Percentiles rank a stretch among this genome's conserved stretches.
Conservation (phyloP, 257 asterid species). For the Forsythia suspensa region DNA sequence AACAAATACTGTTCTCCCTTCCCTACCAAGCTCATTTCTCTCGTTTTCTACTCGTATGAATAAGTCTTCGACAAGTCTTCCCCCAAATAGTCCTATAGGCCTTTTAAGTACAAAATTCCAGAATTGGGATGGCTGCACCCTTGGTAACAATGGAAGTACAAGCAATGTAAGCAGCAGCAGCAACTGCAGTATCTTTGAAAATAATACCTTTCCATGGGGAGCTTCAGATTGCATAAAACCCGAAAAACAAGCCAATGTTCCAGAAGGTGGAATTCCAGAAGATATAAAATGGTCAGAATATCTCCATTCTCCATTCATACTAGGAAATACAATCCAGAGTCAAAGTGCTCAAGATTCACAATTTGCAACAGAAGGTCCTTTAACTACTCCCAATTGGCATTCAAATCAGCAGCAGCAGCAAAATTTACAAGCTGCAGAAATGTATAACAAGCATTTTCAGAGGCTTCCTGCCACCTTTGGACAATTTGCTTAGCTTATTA, state of each 20-base stretch:
- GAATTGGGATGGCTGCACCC: slow-evolving; percentile 29
- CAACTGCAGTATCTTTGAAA: slow-evolving; percentile 36
- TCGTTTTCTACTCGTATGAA: neutral
- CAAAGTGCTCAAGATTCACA: slow-evolving; percentile 35
- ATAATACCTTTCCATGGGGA: slow-evolving; percentile 31
- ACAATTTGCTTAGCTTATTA: slow-evolving; percentile 54
- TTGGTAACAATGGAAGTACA: slow-evolving; percentile 4
- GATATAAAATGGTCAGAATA: slow-evolving; percentile 75
- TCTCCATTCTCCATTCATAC: slow-evolving; percentile 61
- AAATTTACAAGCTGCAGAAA: slow-evolving; percentile 40
- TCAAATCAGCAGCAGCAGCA: slow-evolving; percentile 46
- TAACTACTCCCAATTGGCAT: slow-evolving; percentile 33
- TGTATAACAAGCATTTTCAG: slow-evolving; percentile 61
- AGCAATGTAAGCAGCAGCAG: slow-evolving; percentile 29
- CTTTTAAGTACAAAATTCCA: slow-evolving; percentile 30
- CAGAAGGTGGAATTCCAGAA: slow-evolving; percentile 29
- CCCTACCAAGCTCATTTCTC: slow-evolving; percentile 17
- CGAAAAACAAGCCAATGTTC: slow-evolving; percentile 24
- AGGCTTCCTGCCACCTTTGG: slow-evolving; percentile 61
- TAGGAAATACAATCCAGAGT: slow-evolving; percentile 35
- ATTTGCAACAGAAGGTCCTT: slow-evolving; percentile 32
- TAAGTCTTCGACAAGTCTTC: slow-evolving; percentile 18
- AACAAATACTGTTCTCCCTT: slow-evolving; percentile 5
- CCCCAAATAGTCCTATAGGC: slow-evolving; percentile 15
- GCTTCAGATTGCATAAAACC: slow-evolving; percentile 34